Evolutionary conservation across 2,329 filamentous ascomycete species (phyloP).

Genomic region (Monosporascus sp.): DNA sequence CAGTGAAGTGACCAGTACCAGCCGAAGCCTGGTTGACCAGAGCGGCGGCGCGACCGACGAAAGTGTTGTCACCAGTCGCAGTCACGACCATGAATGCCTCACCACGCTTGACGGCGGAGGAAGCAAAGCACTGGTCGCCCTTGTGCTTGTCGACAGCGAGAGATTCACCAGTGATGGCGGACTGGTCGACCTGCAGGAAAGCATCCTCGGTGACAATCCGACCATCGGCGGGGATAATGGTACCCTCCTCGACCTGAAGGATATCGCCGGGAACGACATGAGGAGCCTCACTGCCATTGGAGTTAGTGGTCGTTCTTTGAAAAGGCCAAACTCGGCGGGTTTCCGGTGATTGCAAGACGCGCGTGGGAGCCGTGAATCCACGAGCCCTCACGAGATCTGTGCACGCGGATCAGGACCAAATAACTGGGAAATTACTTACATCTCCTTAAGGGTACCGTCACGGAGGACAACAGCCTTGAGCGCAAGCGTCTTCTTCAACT

Average conservation of each 20-base stretch:
- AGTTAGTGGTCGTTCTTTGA: no score
- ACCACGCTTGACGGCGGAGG: conserved; percentile 86
- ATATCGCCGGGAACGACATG: conserved; percentile 89
- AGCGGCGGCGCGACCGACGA: conserved; percentile 82
- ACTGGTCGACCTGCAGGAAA: conserved; percentile 88
- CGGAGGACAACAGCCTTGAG: conserved; percentile 83
- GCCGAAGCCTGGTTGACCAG: conserved; percentile 72
- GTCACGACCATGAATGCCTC: conserved; percentile 79
- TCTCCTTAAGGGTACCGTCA: conserved; percentile 70
- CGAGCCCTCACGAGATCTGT: no score
- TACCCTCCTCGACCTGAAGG: conserved; percentile 84
- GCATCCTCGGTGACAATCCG: conserved; percentile 78
- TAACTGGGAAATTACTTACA: conserved; percentile 26
- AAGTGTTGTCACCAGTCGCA: conserved; percentile 82
- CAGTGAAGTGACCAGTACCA: conserved; percentile 81
- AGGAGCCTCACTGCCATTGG: conserved; percentile 51
- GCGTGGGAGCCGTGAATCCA: no score
- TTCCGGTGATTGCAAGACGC: no score
- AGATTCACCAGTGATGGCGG: conserved; percentile 86
- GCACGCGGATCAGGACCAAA: no score
- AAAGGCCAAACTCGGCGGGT: no score
- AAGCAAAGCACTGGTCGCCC: conserved; percentile 75
- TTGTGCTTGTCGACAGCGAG: conserved; percentile 85
- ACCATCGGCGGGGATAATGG: conserved; percentile 85
- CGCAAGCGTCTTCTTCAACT: conserved; percentile 84